Conservation (phyloP, 2,329 filamentous ascomycete genomes). For the Aschersonia sp. region DNA sequence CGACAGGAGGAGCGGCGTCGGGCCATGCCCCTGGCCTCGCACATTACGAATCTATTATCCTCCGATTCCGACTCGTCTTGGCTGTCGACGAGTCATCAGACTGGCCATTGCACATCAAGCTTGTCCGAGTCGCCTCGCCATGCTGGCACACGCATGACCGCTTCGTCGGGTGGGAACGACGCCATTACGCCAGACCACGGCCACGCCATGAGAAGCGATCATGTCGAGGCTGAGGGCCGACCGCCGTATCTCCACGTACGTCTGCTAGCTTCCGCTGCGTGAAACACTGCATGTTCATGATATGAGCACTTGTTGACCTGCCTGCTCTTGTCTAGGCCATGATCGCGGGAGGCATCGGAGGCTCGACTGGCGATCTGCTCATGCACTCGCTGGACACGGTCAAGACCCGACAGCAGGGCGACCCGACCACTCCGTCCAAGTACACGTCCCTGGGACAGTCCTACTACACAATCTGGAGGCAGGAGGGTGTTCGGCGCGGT, state of each 20-base stretch:
- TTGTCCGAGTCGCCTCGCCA: constrained; percentile 13
- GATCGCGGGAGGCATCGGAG: constrained; percentile 87
- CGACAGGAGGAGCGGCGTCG: not conserved
- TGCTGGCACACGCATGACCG: constrained; percentile 15
- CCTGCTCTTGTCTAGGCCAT: constrained; percentile 49
- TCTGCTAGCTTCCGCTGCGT: constrained; percentile 1
- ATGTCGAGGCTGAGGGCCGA: constrained; percentile 26
- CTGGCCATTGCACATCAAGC: constrained; percentile 1
- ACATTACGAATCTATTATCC: constrained; percentile 2
- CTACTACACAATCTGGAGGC: constrained; percentile 83
- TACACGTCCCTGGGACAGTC: constrained; percentile 84
- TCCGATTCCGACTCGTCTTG: constrained; percentile 2
- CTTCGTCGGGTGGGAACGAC: constrained; percentile 11
- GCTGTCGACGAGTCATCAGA: constrained; percentile 5
- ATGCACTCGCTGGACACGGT: constrained; percentile 99
- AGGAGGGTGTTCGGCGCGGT: constrained; percentile 76
- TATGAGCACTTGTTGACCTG: not conserved
- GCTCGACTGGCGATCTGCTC: constrained; percentile 86
- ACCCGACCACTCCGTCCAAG: constrained; percentile 82
- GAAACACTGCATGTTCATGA: not conserved
- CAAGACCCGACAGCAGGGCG: constrained; percentile 94
- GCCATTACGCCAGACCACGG: constrained; percentile 11
- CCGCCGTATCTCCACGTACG: constrained; percentile 29
- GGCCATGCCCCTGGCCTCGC: constrained; percentile 5
- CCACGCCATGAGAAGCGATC: constrained; percentile 20